Conservation (phyloP, 2,329 filamentous ascomycete species). For the Catunica adiposa region DNA sequence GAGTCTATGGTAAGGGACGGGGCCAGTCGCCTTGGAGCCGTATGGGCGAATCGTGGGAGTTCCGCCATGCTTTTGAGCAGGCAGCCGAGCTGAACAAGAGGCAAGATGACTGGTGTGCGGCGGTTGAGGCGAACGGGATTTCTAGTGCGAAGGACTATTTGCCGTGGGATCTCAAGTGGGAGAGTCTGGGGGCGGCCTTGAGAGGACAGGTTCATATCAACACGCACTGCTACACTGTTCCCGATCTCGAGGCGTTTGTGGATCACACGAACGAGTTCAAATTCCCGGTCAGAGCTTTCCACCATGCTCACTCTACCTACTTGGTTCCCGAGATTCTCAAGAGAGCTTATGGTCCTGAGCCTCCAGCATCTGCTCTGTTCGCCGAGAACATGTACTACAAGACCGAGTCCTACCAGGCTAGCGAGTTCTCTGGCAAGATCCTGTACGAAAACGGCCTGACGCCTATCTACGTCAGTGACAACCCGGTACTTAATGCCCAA, state of each 20-base stretch:
- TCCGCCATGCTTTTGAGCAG: slow-evolving; percentile 50
- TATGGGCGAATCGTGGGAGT: slow-evolving; percentile 53
- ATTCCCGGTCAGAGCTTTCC: slow-evolving; percentile 49
- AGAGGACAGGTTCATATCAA: slow-evolving; percentile 53
- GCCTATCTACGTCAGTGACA: slow-evolving; percentile 53
- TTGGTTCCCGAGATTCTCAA: slow-evolving; percentile 49
- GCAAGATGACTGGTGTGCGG: slow-evolving; percentile 53
- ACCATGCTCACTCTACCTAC: slow-evolving; percentile 52
- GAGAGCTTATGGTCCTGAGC: slow-evolving; percentile 35
- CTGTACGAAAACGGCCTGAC: slow-evolving; percentile 49
- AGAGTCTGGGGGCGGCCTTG: slow-evolving; percentile 44
- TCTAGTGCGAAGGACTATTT: slow-evolving; percentile 40
- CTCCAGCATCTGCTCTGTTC: slow-evolving; percentile 46
- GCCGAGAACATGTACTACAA: slow-evolving; percentile 62
- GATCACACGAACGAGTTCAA: slow-evolving; percentile 57
- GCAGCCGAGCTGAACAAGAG: slow-evolving; percentile 37
- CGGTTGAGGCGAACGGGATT: slow-evolving; percentile 33
- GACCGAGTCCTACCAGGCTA: slow-evolving; percentile 46
- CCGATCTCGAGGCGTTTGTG: slow-evolving; percentile 53
- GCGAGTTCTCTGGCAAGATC: slow-evolving; percentile 48
- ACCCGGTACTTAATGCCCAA: slow-evolving; percentile 53
- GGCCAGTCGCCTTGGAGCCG: slow-evolving; percentile 40
- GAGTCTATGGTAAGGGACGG: slow-evolving; percentile 39
- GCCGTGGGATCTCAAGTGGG: slow-evolving; percentile 46
- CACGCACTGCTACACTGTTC: slow-evolving; percentile 54